A percentile compares a stretch with the other conserved stretches of the same genome.
These are phyloP conservation scores for Chlorella sorokiniana DNA, from an alignment of 139 green algal species.

Conservation along the genomic window DNA sequence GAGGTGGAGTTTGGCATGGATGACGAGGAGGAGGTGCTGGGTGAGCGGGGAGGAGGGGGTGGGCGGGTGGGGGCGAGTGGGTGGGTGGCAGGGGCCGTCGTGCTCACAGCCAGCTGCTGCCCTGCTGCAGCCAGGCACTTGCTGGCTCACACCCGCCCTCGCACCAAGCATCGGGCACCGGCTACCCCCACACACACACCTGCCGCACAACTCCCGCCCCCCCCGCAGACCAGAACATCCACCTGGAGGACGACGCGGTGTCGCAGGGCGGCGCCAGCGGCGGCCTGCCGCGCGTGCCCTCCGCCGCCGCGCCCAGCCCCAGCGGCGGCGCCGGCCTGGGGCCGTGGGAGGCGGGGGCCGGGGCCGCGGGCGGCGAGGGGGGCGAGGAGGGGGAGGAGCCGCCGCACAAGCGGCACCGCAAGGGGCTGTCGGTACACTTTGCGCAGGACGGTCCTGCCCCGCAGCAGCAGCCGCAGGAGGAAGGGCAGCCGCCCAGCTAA, in stretches of 20 bases:
- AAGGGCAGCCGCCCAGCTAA: background rate
- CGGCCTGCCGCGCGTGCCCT: conserved; percentile 16
- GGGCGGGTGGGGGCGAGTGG: background rate
- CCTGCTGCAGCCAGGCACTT: too few species aligned
- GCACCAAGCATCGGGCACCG: too few species aligned
- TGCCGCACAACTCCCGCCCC: too few species aligned
- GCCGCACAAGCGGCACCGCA: conserved; percentile 9
- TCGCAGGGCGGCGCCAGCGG: background rate
- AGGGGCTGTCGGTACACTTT: conserved; percentile 22
- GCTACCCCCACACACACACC: too few species aligned
- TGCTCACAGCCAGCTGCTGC: background rate
- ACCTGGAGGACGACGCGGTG: background rate
- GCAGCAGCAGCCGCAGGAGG: conserved; percentile 17
- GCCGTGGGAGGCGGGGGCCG: background rate
- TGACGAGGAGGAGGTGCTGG: conserved; percentile 47
- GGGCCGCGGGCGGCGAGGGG: background rate
- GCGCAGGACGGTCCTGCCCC: background rate
- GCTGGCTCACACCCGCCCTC: too few species aligned
- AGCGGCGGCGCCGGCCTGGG: background rate
- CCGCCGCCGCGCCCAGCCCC: background rate
- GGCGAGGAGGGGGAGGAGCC: conserved; percentile 21
- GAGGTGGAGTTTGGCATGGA: conserved; percentile 43
- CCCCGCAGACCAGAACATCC: conserved; percentile 28
- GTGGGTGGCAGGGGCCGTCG: background rate
- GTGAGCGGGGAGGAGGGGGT: conserved; percentile 16